Evolutionary conservation across 2,329 filamentous ascomycete genomes (phyloP).

Genomic region (Rutstroemia sp.): DNA sequence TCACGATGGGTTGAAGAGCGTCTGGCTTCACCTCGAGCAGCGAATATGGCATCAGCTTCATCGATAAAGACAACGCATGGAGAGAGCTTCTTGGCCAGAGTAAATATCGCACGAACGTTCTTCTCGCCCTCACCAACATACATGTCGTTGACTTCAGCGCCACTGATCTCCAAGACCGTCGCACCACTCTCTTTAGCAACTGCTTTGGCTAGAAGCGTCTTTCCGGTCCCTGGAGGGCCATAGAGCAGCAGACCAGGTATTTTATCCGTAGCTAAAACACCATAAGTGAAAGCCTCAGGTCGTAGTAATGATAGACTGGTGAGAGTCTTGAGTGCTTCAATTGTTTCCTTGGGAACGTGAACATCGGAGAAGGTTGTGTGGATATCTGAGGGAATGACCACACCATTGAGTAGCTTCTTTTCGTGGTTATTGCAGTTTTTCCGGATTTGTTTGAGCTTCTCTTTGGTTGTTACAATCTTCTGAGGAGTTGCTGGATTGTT

Average conservation of each 20-base stretch:
- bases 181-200: slow-evolving; percentile 62
- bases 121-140: slow-evolving; percentile 96
- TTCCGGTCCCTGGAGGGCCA: slow-evolving; percentile 75
- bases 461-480: slow-evolving; percentile 29
- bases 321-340: slow-evolving; percentile 79
- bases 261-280: slow-evolving; percentile 82
- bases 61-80: slow-evolving; percentile 96
- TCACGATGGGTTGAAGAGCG: slow-evolving; percentile 55
- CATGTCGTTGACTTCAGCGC: slow-evolving; percentile 90
- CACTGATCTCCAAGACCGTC: slow-evolving; percentile 78
- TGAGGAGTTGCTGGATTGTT: slow-evolving; percentile 28
- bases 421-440: slow-evolving; percentile 68
- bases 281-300: slow-evolving; percentile 93
- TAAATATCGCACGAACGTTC: slow-evolving; percentile 88
- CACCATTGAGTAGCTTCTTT: slow-evolving; percentile 71
- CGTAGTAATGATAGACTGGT: slow-evolving; percentile 81
- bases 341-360: slow-evolving; percentile 72
- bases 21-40: slow-evolving; percentile 49
- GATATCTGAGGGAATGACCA: slow-evolving; percentile 75
- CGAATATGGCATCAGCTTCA: slow-evolving; percentile 89
- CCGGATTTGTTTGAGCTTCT: slow-evolving; percentile 41
- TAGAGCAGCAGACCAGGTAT: slow-evolving; percentile 87
- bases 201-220: slow-evolving; percentile 62
- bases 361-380: slow-evolving; percentile 83
- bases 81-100: slow-evolving; percentile 79